Conservation (phyloP, 208 protist genomes). For the Leishmania tropica region DNA sequence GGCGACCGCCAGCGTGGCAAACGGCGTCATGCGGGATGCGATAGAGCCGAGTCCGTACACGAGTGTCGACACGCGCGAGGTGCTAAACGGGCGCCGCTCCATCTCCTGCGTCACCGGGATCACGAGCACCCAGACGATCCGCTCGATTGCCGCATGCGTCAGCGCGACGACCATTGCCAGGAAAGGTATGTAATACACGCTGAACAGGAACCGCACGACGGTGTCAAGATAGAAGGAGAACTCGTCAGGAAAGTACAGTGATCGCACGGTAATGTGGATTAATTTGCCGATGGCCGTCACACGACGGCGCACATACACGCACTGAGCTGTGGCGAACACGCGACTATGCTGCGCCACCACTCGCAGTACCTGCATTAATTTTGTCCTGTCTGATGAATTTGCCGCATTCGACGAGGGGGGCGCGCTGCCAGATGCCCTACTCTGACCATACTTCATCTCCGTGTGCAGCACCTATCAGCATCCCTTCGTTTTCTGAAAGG, state of each 20-base stretch:
- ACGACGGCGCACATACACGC: constrained; percentile 13
- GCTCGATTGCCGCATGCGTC: constrained; percentile 83
- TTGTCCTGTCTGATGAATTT: not conserved
- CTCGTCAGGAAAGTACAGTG: constrained; percentile 77
- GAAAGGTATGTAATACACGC: constrained; percentile 75
- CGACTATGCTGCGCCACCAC: not conserved
- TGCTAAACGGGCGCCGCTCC: constrained; percentile 69
- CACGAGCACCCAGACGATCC: constrained; percentile 84
- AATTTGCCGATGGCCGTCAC: constrained; percentile 17
- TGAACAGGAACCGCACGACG: constrained; percentile 67
- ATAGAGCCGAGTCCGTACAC: constrained; percentile 62
- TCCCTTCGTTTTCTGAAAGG: not conserved
- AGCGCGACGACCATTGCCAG: constrained; percentile 63
- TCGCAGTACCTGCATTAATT: not conserved
- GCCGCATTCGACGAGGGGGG: not conserved
- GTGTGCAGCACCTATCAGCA: not conserved
- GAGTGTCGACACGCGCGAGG: constrained; percentile 55
- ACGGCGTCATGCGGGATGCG: constrained; percentile 58
- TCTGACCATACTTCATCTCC: not conserved
- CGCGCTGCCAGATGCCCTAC: not conserved
- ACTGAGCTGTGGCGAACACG: not conserved
- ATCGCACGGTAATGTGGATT: constrained; percentile 52
- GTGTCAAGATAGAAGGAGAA: constrained; percentile 72
- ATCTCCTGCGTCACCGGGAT: constrained; percentile 82
- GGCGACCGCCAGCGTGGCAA: constrained; percentile 57